Evolutionary conservation across 164 flowering plant genomes (phyloP).

Genomic region (grape (Vitis vinifera)): ASM3070453v1 NC_081818.1:6059501-6060000

Average conservation of each 20-base stretch:
- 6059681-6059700: constrained; percentile 71
- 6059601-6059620: constrained; percentile 49
- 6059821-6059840: constrained; percentile 37
- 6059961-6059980: constrained; percentile 28
- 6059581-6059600: constrained; percentile 22
- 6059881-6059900: constrained; percentile 51
- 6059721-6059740: constrained; percentile 52
- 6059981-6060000: constrained; percentile 54
- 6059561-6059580: constrained; percentile 11
- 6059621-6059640: constrained; percentile 56
- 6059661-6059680: constrained; percentile 44
- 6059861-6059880: constrained; percentile 52
- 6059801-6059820: constrained; percentile 50
- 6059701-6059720: constrained; percentile 50
- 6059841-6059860: constrained; percentile 64
- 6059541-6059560: constrained; percentile 17
- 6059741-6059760: constrained; percentile 47
- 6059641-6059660: constrained; percentile 52
- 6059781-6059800: not conserved
- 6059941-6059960: constrained; percentile 58
- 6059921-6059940: constrained; percentile 54
- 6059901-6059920: constrained; percentile 70
- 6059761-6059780: constrained; percentile 45
- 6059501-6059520: constrained; percentile 14
- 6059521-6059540: constrained; percentile 21